Base-by-base conservation (phyloP, 495 filamentous ascomycete species). In the Daldinia childiae region DNA sequence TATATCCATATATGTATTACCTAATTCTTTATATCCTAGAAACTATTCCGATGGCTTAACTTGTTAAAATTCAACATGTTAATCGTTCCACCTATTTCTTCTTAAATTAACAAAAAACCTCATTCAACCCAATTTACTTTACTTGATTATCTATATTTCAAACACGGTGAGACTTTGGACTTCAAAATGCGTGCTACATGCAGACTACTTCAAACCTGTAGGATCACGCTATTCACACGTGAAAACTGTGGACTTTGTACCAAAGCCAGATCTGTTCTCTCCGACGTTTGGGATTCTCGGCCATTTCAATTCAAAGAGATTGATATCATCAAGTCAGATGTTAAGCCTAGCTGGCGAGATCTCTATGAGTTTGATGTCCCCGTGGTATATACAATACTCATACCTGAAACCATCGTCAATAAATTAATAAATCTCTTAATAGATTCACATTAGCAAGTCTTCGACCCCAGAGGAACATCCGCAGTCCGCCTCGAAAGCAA, bases 331-430 rank as follows among this genome's bases (percentile, higher is more conserved):
- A 82, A 83, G 32, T 82, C 86, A 0, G 87, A 82, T 41, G 84
- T 87, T 39, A 86, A 90, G 69, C 66, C 79, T 29, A 54, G 29
- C 3, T 97, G 93, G 94, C 91, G 88, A 74, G 86, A 90, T 76
- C 77, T 92, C 14, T 97, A 97, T 75, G 94, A 96, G 26, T 95
- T 96, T 76, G 94, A 97, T 75, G 91, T 93, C 0, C 94, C 94
- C 2, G 94, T 97, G 56, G 90, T 92, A 79, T 65, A 86, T 74
- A 39, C 50, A 9, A 32, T 32, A 32, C 29, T 32, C 29, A 32
- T 8, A 32, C 9, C 29, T 8, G 0, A 32, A 32, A 32, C 29
- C 7, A 32, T 32, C 29, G 9, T 0, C 29, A 32, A 7, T 30
- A 51, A n/a, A 17, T 52, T 66, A 50, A 66, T 36, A 64, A 21